These are phyloP conservation scores for Golubevia sp. DNA, from an alignment of 1,284 basidiomycete genomes.

Conservation along the genomic window DNA sequence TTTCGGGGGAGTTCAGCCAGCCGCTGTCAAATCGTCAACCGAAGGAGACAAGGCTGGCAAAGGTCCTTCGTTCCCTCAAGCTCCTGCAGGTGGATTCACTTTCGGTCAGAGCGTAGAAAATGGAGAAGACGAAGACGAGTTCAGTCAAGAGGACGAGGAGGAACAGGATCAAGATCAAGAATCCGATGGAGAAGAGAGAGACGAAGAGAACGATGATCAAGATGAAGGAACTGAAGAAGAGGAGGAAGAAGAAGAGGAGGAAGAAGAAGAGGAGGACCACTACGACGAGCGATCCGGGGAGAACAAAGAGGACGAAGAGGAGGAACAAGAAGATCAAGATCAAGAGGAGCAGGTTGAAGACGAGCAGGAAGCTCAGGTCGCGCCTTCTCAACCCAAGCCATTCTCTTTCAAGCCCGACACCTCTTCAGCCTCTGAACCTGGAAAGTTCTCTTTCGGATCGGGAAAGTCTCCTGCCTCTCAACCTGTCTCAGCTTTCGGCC, in stretches of 20 bases:
- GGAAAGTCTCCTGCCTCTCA: too few relatives aligned
- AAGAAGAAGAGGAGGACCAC: neutral
- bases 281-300: neutral
- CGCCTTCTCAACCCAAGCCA: neutral
- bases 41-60: neutral
- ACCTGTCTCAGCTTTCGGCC: neutral
- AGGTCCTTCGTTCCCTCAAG: neutral
- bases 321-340: neutral
- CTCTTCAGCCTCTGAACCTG: neutral
- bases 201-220: neutral
- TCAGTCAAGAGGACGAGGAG: conserved; percentile 17
- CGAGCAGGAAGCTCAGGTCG: neutral
- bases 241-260: neutral
- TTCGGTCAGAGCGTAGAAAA: neutral
- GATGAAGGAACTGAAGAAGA: neutral
- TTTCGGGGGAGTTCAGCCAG: neutral
- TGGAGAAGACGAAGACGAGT: conserved; percentile 10
- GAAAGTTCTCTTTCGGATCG: neutral
- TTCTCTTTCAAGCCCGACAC: neutral
- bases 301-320: neutral
- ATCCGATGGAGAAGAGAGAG: neutral
- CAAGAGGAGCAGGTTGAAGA: neutral
- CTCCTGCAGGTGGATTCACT: neutral
- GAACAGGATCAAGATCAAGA: conserved; percentile 13
- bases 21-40: neutral